phyloP scores from a whole-genome alignment of 2,329 filamentous ascomycete genomes.

The Teratosphaeria nubilosa region DNA sequence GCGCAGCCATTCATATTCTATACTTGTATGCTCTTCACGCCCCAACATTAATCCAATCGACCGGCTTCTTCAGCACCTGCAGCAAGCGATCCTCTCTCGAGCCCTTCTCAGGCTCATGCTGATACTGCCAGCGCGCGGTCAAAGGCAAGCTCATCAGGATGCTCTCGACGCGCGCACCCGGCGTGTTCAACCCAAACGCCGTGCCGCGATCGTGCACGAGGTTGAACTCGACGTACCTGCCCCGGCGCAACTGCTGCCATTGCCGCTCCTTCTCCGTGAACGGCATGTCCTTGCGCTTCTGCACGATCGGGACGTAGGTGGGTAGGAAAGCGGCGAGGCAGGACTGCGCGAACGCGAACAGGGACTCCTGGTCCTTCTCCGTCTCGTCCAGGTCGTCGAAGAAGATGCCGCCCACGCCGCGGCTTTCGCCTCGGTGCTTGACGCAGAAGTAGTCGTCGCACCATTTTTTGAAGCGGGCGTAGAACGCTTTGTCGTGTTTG shows the following conservation, averaged over 20 bases:
- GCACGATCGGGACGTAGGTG: slow-evolving; percentile 80
- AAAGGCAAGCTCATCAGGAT: slow-evolving; percentile 94
- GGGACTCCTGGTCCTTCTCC: slow-evolving; percentile 76
- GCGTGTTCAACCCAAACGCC: slow-evolving; percentile 85
- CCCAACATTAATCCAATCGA: slow-evolving; percentile 43
- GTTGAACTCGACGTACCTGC: slow-evolving; percentile 98
- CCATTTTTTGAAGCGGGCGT: slow-evolving; percentile 92
- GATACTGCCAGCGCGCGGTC: slow-evolving; percentile 91
- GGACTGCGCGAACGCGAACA: slow-evolving; percentile 82
- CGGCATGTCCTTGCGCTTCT: slow-evolving; percentile 82
- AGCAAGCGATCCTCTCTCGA: slow-evolving; percentile 71
- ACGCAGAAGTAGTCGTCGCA: slow-evolving; percentile 96
- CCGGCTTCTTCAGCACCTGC: slow-evolving; percentile 54
- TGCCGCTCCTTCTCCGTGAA: slow-evolving; percentile 79
- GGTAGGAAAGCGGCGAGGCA: slow-evolving; percentile 81
- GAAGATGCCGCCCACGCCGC: slow-evolving; percentile 93
- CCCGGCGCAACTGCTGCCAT: slow-evolving; percentile 90
- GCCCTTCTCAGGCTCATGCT: slow-evolving; percentile 72
- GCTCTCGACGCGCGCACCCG: slow-evolving; percentile 84
- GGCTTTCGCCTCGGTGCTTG: slow-evolving; percentile 77
- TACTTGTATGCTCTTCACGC: too few species aligned
- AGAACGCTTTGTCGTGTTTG: slow-evolving; percentile 84
- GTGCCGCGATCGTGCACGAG: slow-evolving; percentile 93
- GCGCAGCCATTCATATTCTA: too few species aligned
- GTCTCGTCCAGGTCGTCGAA: slow-evolving; percentile 91